A percentile compares a stretch with the other conserved stretches of the same genome.
phyloP scores from a whole-genome alignment of 164 flowering plant species.

The Stephania cephalantha region DNA sequence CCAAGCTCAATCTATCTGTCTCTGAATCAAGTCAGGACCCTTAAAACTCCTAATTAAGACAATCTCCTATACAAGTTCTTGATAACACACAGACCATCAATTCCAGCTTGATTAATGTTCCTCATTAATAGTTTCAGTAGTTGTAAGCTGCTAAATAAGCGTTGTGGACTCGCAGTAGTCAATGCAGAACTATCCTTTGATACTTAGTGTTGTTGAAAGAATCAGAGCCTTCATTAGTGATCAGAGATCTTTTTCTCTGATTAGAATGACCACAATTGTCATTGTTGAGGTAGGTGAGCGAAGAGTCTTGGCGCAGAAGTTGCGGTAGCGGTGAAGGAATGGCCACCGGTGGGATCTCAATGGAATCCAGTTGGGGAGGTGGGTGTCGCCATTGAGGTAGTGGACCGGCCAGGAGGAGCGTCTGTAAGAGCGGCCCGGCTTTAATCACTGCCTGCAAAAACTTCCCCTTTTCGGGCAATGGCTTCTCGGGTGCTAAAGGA shows the following conservation, averaged over 20 bases:
- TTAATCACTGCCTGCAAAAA: slow-evolving; percentile 86
- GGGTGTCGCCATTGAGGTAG: slow-evolving; percentile 96
- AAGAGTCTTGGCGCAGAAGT: slow-evolving; percentile 32
- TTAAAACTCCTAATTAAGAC: background rate
- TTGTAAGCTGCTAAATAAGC: background rate
- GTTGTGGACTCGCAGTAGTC: slow-evolving; percentile 12
- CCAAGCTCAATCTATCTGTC: slow-evolving; percentile 9
- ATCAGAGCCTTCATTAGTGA: slow-evolving; percentile 33
- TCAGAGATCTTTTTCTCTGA: slow-evolving; percentile 35
- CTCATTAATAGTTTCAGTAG: background rate
- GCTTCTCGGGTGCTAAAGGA: slow-evolving; percentile 29
- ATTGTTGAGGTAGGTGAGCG: slow-evolving; percentile 11
- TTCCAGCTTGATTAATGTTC: slow-evolving; percentile 7
- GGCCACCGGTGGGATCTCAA: slow-evolving; percentile 78
- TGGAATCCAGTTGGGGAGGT: slow-evolving; percentile 75
- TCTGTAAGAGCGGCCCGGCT: slow-evolving; percentile 95
- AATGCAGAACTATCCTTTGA: slow-evolving; percentile 43
- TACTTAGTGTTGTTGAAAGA: slow-evolving; percentile 43
- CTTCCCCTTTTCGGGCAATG: slow-evolving; percentile 90
- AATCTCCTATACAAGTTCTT: slow-evolving; percentile 11
- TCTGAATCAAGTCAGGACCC: slow-evolving; percentile 9
- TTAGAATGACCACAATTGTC: slow-evolving; percentile 24
- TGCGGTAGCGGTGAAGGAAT: slow-evolving; percentile 35
- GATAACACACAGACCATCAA: slow-evolving; percentile 2
- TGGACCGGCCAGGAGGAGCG: slow-evolving; percentile 82